Base-by-base conservation (phyloP, 2,329 filamentous ascomycete genomes). In the Aspergillus tanneri region DNA sequence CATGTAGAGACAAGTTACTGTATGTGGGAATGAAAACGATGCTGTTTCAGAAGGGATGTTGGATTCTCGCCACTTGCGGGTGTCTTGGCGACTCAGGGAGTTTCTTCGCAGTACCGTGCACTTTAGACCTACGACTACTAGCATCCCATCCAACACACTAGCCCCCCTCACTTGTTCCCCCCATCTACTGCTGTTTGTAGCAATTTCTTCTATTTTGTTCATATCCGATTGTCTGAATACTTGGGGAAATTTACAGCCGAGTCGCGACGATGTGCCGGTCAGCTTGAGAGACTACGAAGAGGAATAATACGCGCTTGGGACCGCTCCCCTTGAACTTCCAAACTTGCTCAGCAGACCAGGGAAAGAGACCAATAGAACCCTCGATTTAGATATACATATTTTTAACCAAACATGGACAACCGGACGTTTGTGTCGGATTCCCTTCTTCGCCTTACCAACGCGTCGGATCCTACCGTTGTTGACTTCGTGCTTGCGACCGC, bases 401-500 rank as follows among this genome's bases (percentile, higher is more conserved):
- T n/a, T n/a, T n/a, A n/a, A n/a, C 18, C 42, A 22, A 63, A 43
- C 10, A 73, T 73, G 71, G 68, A 72, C 39, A 62, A 66, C 49
- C 64, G 64, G 44, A 68, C 65, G 11, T 73, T 72, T 47, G 63
- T 73, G n/a, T 78, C 76, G 43, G 77, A 79, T 59, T 72, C 75
- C 46, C 69, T 79, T 46, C 70, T 78, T 55, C 74, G 73, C 48
- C 70, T 82, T 42, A 76, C 78, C 28, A 79, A 78, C 53, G 79
- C 75, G 39, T 80, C 78, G 30, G 79, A 82, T 51, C 68, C 75
- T 27, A 80, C 79, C 43, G 71, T 79, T 41, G 67, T 82, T 52
- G 79, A 82, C 65, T 82, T 81, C 56, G 72, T 82, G 19, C 72
- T 80, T 46, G 76, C 77, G 35, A 80, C 78, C 12, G 78, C 79